phyloP scores from a whole-genome alignment of 495 filamentous ascomycete genomes.

The Aspergillus diversus region DNA sequence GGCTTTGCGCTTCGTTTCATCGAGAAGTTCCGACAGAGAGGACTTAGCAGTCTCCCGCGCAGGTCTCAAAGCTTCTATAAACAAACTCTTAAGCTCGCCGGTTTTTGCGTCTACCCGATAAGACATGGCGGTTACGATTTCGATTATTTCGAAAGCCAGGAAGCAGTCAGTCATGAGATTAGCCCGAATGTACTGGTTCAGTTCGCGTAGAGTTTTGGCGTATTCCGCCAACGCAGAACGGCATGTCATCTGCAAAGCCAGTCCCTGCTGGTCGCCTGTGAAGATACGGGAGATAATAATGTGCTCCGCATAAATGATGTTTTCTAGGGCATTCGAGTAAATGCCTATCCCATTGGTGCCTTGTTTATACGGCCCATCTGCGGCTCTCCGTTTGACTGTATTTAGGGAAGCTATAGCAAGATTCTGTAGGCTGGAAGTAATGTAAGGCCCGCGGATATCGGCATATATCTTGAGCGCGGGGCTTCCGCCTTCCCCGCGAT shows the following conservation, averaged over 20 bases:
- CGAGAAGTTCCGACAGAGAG: constrained; percentile 80
- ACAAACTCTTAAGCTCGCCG: constrained; percentile 79
- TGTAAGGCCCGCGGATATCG: constrained; percentile 82
- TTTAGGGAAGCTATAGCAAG: constrained; percentile 85
- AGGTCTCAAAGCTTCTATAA: constrained; percentile 84
- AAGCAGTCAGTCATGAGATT: constrained; percentile 94
- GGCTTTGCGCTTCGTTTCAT: constrained; percentile 78
- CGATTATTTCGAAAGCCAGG: constrained; percentile 93
- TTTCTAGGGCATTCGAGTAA: constrained; percentile 86
- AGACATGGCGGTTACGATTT: constrained; percentile 82
- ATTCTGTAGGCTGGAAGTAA: constrained; percentile 77
- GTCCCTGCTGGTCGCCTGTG: constrained; percentile 78
- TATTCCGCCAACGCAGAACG: constrained; percentile 77
- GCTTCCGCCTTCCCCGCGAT: constrained; percentile 52
- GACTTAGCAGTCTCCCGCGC: constrained; percentile 89
- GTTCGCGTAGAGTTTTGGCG: constrained; percentile 80
- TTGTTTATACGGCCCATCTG: constrained; percentile 81
- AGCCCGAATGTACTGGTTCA: constrained; percentile 84
- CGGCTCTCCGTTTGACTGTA: constrained; percentile 78
- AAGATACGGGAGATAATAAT: constrained; percentile 86
- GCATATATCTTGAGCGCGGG: constrained; percentile 78
- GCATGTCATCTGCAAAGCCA: constrained; percentile 76
- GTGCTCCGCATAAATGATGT: constrained; percentile 83
- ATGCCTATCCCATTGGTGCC: constrained; percentile 93
- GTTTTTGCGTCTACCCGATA: constrained; percentile 78